Base-by-base conservation (phyloP, 208 protist species). In the Acanthamoeba triangularis region DNA sequence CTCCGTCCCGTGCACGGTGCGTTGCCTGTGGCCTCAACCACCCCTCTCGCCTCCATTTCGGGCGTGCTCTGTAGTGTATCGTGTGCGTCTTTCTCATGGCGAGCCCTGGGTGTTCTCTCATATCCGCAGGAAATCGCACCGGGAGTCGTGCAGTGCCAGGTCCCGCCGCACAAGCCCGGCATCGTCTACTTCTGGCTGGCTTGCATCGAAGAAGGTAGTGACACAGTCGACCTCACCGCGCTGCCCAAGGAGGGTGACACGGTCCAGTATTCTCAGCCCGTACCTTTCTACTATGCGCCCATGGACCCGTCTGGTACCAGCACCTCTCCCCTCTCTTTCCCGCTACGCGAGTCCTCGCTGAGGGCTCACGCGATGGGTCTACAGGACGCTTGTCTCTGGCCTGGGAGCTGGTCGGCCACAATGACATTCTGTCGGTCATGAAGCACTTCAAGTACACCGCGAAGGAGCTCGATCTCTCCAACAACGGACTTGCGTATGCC, bases 131-230 rank as follows among this genome's bases (percentile, higher is more conserved):
- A 94, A 47, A 61, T 94, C 28, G 90, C 69, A 16, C 63, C 63
- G 47, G 72, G 90, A 52, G 63, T 94, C 16, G 44, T 94, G 13
- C 67, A 94, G 72, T 94, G 63, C 47, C 69, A 56, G 4, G 90
- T 84, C 4, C 90, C 90, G 4, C 90, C 90, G 20, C 90, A 94
- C 67, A 94, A 94, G 52, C 90, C 90, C 8, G 90, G 90, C 4
- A 94, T 94, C 49, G 90, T 94, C 16, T 94, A 94, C 90, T 94
- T 94, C 25, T 94, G 90, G 90, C 67, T 94, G 18, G 90, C 90
- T 0, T 94, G 90, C 49, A 67, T 94, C n/a, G 90, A 94, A 25
- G 90, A 94, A 44, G 72, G 69, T 49, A 56, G 49, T 25, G 52
- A 87, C 52, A 41, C 49, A 87, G 78, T 87, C 78, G 78, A 87